Evolutionary conservation across 148 eudicot genomes (phyloP).

Genomic region (Spergularia marina): DNA sequence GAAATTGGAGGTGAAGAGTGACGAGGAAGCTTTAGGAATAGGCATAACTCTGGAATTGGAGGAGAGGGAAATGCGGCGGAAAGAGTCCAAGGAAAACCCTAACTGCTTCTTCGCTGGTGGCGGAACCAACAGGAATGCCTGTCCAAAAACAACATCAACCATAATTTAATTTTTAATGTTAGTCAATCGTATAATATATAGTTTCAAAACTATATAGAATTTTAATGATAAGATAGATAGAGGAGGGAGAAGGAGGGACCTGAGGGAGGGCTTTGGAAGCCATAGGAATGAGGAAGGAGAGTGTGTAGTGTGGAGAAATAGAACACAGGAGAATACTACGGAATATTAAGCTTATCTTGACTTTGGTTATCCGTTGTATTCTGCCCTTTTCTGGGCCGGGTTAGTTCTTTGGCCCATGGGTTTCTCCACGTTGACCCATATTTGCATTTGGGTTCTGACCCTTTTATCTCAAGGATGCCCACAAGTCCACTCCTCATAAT

Average conservation of each 20-base stretch:
- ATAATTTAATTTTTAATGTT: not conserved
- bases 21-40: constrained; percentile 29
- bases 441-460: too few species aligned
- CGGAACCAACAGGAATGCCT: constrained; percentile 44
- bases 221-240: too few species aligned
- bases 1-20: constrained; percentile 21
- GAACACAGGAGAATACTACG: not conserved
- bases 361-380: too few species aligned
- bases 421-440: too few species aligned
- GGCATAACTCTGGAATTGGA: constrained; percentile 20
- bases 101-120: constrained; percentile 32
- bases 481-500: too few species aligned
- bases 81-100: constrained; percentile 34
- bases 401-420: too few species aligned
- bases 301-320: not conserved
- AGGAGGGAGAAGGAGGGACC: constrained; percentile 15
- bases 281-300: constrained; percentile 27
- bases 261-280: constrained; percentile 45
- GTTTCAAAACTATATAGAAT: too few species aligned
- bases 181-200: too few species aligned
- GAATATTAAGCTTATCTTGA: too few species aligned
- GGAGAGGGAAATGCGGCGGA: constrained; percentile 34
- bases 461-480: too few species aligned
- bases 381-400: too few species aligned
- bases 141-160: not conserved